Base-by-base conservation (phyloP, 2,329 filamentous ascomycete genomes). In the Scolecobasidium constrictum region DNA sequence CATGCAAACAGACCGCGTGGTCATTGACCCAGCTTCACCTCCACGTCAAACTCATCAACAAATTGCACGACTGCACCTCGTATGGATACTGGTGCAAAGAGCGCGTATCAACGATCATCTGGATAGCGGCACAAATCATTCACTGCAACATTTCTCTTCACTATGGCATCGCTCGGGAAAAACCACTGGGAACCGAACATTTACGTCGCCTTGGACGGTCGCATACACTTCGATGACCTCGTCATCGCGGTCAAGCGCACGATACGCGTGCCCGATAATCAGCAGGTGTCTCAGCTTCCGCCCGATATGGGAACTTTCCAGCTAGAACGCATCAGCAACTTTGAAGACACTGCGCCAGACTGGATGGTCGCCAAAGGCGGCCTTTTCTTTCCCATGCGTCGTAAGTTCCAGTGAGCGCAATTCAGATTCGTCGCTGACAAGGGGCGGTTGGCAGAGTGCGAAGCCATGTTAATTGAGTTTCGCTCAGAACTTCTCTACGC, bases 361-460 rank as follows among this genome's bases (percentile, higher is more conserved):
- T 38, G 52, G 6, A 59, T 69, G 48, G 51, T 45, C 0, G 48
- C 45, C 1, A 66, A 66, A 48, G 62, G 63, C 4, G 66, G 67
- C 2, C 40, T 67, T 1, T 65, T 71, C 47, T 50, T 71, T 5
- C 62, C 66, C 1, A 69, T 72, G 58, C 62, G 68, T 20, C 53
- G 42, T 48, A 42, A 39, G 39, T 41, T 31, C 19, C 48, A 28
- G n/a, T 17, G 23, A 16, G 31, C 38, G 20, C 18, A 33, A 18
- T 33, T 18, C 20, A 35, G 15, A 35, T 13, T 36, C n/a, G 15
- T 16, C 16, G 11, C 26, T 20, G 22, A 38, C 5, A 41, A 15
- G 7, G 15, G 9, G 3, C 7, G 18, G 21, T 21, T 16, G 4
- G 3, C 7, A 51, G 53, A 64, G 46, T 56, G 55, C 11, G 64